Evolutionary conservation across 2,329 filamentous ascomycete genomes (phyloP).

Genomic region (Conoideocrella luteorostrata): DNA sequence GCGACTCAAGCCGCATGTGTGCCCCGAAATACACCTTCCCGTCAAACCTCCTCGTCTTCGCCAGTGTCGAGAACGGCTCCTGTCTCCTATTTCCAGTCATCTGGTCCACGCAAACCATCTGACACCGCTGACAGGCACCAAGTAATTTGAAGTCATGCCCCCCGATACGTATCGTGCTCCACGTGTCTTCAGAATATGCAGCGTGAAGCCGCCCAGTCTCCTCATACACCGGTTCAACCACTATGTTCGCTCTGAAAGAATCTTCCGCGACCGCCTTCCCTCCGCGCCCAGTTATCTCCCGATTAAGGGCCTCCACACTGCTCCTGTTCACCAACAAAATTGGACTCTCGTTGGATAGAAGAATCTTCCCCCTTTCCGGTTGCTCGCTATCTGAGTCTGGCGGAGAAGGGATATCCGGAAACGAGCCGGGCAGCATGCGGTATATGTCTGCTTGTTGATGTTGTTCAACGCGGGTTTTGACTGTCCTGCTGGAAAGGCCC

Average conservation of each 20-base stretch:
- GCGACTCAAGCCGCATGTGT: constrained; percentile 56
- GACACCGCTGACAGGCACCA: constrained; percentile 80
- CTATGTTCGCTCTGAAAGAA: constrained; percentile 84
- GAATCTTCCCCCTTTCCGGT: constrained; percentile 46
- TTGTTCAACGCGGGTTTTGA: constrained; percentile 63
- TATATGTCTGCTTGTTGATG: constrained; percentile 34
- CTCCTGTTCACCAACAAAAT: constrained; percentile 78
- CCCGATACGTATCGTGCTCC: constrained; percentile 64
- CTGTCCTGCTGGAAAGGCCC: constrained; percentile 55
- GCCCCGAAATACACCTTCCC: constrained; percentile 87
- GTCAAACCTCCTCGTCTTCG: constrained; percentile 76
- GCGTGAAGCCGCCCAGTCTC: constrained; percentile 34
- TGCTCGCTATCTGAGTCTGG: constrained; percentile 51
- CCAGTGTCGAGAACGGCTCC: constrained; percentile 83
- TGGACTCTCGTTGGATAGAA: constrained; percentile 89
- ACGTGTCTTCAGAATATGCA: constrained; percentile 74
- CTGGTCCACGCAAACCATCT: constrained; percentile 95
- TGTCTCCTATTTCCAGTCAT: constrained; percentile 68
- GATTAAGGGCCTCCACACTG: constrained; percentile 74
- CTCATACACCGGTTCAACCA: constrained; percentile 47
- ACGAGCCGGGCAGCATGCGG: constrained; percentile 43
- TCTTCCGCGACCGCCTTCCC: constrained; percentile 62
- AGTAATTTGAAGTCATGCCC: constrained; percentile 61
- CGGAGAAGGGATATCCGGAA: constrained; percentile 47
- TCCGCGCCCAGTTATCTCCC: constrained; percentile 56